Evolutionary conservation across 129 eudicot species (phyloP).

Genomic region (Logfia minima): DNA sequence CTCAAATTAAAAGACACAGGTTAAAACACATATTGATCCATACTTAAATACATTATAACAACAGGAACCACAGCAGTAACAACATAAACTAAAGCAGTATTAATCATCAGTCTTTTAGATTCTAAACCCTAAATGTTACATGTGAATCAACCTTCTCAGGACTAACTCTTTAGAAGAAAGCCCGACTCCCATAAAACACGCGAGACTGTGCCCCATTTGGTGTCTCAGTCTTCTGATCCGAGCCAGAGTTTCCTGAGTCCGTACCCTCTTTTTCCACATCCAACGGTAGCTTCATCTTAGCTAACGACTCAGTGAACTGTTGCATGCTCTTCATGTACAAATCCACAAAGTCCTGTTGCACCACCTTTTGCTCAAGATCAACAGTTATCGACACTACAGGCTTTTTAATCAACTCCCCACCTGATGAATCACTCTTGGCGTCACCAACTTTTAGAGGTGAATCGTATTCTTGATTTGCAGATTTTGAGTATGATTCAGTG

Average conservation of each 20-base stretch:
- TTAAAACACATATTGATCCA: slow-evolving; percentile 29
- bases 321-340: slow-evolving; percentile 99
- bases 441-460: slow-evolving; percentile 49
- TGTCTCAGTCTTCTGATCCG: slow-evolving; percentile 57
- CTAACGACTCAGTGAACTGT: slow-evolving; percentile 93
- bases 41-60: slow-evolving; percentile 22
- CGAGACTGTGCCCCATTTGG: slow-evolving; percentile 77
- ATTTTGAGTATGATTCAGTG: slow-evolving; percentile 33
- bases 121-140: slow-evolving; percentile 33
- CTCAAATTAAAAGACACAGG: slow-evolving; percentile 5
- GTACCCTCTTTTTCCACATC: slow-evolving; percentile 62
- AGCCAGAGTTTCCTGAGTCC: slow-evolving; percentile 70
- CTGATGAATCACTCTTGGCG: slow-evolving; percentile 43
- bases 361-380: slow-evolving; percentile 73
- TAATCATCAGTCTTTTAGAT: slow-evolving; percentile 23
- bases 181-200: slow-evolving; percentile 98
- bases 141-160: slow-evolving; percentile 5
- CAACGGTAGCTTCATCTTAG: slow-evolving; percentile 97
- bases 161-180: slow-evolving; percentile 68
- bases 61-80: not conserved
- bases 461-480: slow-evolving; percentile 44
- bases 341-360: slow-evolving; percentile 93
- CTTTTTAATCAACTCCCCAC: slow-evolving; percentile 29
- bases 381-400: slow-evolving; percentile 49
- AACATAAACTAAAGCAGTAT: slow-evolving; percentile 32